Evolutionary conservation across 345 rosid genomes (phyloP), one percentile per base, ranked within the genome.

Genomic region (Adansonia digitata): DNA sequence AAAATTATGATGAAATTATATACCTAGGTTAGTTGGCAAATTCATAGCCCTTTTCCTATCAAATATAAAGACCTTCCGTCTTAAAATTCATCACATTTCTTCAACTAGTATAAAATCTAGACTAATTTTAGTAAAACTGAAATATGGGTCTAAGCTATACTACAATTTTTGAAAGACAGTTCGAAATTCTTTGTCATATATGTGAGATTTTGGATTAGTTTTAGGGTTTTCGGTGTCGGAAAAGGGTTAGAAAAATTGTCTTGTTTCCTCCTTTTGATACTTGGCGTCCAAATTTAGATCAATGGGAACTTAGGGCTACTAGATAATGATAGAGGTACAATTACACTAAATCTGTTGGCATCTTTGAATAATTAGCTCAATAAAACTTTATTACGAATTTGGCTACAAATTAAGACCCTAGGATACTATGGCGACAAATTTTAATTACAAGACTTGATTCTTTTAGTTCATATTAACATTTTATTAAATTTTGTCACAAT

Each of bases 1-100:
- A 4, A 22, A 71, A 42, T 11, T 22, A 39, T 29, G 61, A 70
- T 74, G 15, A 49, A 49, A 18, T 49, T 49, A 69, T 64, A 65
- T 5, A 20, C 40, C 68, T 71, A 55, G 74, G 52, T 75, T 75
- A 68, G 80, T 73, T 66, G 73, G 77, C 63, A 69, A 71, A 65
- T 61, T 51, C 40, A 42, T 70, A 67, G 51, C 37, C 37, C 27
- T 24, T 70, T 75, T 66, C 75, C 57, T 31, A 55, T 52, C 11
- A 69, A 63, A 75, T 9, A 17, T 57, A n/a, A 60, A 70, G 43
- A 55, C 35, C 75, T 62, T 2, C 18, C 40, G 4, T 17, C 53
- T 71, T 17, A 56, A 78, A 78, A 48, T 53, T 61, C 74, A 52
- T 53, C 29, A 26, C 27, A 22, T 51, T 76, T 69, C 74, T 71